Percentiles rank a stretch among this genome's conserved stretches.
phyloP scores from a whole-genome alignment of 306 rosid species.

The Vicia faba region DNA sequence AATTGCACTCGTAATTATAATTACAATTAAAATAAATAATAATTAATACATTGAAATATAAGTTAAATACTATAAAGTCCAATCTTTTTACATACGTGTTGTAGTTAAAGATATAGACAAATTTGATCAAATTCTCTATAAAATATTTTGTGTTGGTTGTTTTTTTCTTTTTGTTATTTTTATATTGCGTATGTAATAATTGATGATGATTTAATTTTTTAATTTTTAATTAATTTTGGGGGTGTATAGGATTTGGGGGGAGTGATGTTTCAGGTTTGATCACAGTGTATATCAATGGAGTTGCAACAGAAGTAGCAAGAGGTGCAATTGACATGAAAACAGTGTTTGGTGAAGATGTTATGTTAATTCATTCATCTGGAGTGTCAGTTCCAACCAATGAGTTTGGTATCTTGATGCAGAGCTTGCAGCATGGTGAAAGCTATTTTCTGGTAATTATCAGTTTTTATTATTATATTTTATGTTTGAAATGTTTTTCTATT shows the following conservation, averaged over 20 bases:
- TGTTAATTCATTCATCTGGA: conserved; percentile 83
- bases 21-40: not conserved
- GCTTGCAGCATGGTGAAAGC: conserved; percentile 83
- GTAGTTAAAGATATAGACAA: no score
- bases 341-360: conserved; percentile 66
- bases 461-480: not conserved
- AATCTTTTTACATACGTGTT: no score
- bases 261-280: conserved; percentile 50
- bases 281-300: conserved; percentile 80
- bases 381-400: conserved; percentile 67
- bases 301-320: conserved; percentile 72
- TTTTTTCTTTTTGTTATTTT: not conserved
- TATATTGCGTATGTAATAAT: not conserved
- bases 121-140: no score
- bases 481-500: not conserved
- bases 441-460: conserved; percentile 67
- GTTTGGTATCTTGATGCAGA: conserved; percentile 66
- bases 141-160: not conserved
- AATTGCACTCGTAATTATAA: not conserved
- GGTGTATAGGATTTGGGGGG: conserved; percentile 24
- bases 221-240: not conserved
- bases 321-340: conserved; percentile 67
- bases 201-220: conserved; percentile 7
- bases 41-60: not conserved
- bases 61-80: no score